Percentiles rank a stretch among this genome's conserved stretches.
Conservation (phyloP, 441 rosid species). For the Populus hybrid region DNA sequence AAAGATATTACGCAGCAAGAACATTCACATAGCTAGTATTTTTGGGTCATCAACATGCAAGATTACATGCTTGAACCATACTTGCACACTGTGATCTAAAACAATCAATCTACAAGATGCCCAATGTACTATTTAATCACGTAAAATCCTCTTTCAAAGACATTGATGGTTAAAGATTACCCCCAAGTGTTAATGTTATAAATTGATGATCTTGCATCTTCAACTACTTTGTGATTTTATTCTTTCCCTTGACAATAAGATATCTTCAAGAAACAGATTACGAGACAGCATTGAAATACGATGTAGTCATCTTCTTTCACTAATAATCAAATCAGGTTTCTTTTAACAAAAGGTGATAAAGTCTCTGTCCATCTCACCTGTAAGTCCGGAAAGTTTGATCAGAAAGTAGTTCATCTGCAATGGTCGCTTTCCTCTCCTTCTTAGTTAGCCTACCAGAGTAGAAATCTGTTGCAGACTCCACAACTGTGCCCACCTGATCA, state of each 20-base stretch:
- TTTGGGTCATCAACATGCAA: background rate
- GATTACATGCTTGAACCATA: background rate
- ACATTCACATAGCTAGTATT: background rate
- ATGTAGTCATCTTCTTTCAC: background rate
- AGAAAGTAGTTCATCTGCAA: conserved; percentile 81
- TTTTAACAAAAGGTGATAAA: background rate
- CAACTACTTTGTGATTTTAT: background rate
- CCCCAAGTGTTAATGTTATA: background rate
- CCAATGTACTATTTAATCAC: background rate
- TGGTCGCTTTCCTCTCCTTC: conserved; percentile 73
- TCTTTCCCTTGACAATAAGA: background rate
- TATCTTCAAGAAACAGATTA: background rate
- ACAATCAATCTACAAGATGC: background rate
- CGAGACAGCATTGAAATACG: background rate
- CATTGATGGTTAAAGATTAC: background rate
- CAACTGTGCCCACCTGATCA: conserved; percentile 72
- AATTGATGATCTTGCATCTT: background rate
- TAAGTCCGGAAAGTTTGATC: conserved; percentile 47
- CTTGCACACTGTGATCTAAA: background rate
- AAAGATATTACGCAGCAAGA: background rate
- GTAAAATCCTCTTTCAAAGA: background rate
- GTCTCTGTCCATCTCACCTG: conserved; percentile 41
- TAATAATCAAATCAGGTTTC: background rate
- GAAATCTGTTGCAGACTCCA: conserved; percentile 65
- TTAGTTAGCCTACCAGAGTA: conserved; percentile 60